Evolutionary conservation across 108 stramenopile genomes (phyloP).

Genomic region (Heterococcus sp.): DNA sequence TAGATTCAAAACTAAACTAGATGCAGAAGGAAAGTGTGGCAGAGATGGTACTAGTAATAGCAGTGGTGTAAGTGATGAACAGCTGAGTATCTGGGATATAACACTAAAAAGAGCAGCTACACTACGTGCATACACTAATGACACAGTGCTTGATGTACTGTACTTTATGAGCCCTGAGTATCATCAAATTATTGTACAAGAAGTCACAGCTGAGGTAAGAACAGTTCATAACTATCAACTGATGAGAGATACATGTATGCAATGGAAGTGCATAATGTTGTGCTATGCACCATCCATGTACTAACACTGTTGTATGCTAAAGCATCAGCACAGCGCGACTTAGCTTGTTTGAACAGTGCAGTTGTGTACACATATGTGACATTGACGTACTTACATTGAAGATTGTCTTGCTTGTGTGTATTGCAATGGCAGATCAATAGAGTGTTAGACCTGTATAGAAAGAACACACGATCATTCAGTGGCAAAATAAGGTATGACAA

Average conservation of each 20-base stretch:
- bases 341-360: neutral
- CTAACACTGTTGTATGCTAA: too few species aligned
- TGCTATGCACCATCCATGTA: too few species aligned
- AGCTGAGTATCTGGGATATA: conserved; percentile 37
- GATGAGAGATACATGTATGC: neutral
- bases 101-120: conserved; percentile 21
- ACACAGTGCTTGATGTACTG: conserved; percentile 35
- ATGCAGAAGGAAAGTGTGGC: neutral
- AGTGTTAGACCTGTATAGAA: conserved; percentile 4
- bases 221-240: neutral
- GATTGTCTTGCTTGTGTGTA: too few species aligned
- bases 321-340: too few species aligned
- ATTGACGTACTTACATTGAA: neutral
- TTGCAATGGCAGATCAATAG: conserved; percentile 33
- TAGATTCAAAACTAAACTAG: conserved; percentile 11
- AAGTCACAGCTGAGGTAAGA: conserved; percentile 19
- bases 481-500: neutral
- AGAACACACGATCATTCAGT: neutral
- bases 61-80: neutral
- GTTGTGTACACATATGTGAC: neutral
- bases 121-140: conserved; percentile 31
- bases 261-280: too few species aligned
- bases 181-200: conserved; percentile 34
- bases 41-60: neutral
- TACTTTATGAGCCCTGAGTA: conserved; percentile 46